Percentiles rank a stretch among this genome's conserved stretches.
Conservation (phyloP, 2,329 filamentous ascomycete species). For the Colletotrichum coccodes region DNA sequence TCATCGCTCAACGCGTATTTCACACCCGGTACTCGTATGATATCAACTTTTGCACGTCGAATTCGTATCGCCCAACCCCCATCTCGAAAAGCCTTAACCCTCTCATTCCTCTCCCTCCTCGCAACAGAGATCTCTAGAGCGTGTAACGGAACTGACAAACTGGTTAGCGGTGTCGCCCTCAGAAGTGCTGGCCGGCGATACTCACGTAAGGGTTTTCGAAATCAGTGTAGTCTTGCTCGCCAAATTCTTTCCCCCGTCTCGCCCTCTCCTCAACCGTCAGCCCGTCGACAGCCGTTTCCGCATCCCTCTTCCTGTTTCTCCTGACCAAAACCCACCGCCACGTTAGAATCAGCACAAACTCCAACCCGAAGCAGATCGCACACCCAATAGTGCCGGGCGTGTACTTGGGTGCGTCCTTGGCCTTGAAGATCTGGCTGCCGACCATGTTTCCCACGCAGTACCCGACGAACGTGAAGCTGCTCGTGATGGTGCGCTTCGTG, state of each 20-base stretch:
- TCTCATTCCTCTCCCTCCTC: no score
- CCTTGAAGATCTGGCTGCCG: slow-evolving; percentile 56
- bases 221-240: slow-evolving; percentile 49
- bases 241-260: slow-evolving; percentile 43
- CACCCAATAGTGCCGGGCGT: slow-evolving; percentile 52
- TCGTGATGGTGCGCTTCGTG: slow-evolving; percentile 57
- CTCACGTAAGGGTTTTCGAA: slow-evolving; percentile 49
- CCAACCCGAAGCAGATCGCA: slow-evolving; percentile 48
- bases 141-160: not conserved
- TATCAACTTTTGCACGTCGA: no score
- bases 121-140: not conserved
- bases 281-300: slow-evolving; percentile 40
- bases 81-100: no score
- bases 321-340: slow-evolving; percentile 53
- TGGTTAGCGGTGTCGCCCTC: not conserved
- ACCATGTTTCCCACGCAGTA: slow-evolving; percentile 60
- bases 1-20: not conserved
- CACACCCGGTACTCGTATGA: no score
- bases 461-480: slow-evolving; percentile 55
- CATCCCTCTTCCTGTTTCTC: slow-evolving; percentile 49
- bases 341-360: slow-evolving; percentile 47
- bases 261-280: slow-evolving; percentile 46
- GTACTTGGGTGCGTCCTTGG: slow-evolving; percentile 54
- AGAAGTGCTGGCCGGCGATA: not conserved
- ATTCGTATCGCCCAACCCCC: not conserved